These are phyloP conservation scores for Chaetomium strumarium DNA, from an alignment of 2,329 filamentous ascomycete genomes.

Conservation along the genomic window DNA sequence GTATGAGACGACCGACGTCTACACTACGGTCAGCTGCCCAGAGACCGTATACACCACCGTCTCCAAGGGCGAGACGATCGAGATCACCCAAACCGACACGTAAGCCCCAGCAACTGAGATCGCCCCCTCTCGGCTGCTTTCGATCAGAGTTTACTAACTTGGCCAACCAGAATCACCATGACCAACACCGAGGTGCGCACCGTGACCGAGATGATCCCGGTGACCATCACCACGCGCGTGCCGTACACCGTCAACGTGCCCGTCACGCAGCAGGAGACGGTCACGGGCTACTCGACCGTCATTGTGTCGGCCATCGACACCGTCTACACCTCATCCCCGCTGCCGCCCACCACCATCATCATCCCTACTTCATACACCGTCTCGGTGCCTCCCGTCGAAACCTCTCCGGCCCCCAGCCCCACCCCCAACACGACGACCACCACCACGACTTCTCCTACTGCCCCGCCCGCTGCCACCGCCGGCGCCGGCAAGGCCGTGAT, in stretches of 20 bases:
- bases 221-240: slow-evolving; percentile 35
- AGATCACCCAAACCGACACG: slow-evolving; percentile 39
- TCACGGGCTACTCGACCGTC: slow-evolving; percentile 33
- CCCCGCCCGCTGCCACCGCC: slow-evolving; percentile 28
- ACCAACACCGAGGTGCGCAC: slow-evolving; percentile 33
- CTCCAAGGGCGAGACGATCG: slow-evolving; percentile 35
- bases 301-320: slow-evolving; percentile 30
- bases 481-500: slow-evolving; percentile 21
- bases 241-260: slow-evolving; percentile 38
- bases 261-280: slow-evolving; percentile 28
- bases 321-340: slow-evolving; percentile 23
- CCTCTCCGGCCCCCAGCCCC: slow-evolving; percentile 20
- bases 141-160: not conserved
- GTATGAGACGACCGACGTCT: slow-evolving; percentile 33
- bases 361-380: slow-evolving; percentile 30
- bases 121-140: not conserved
- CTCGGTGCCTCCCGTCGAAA: slow-evolving; percentile 21
- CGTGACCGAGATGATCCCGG: slow-evolving; percentile 36
- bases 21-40: slow-evolving; percentile 34
- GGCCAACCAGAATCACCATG: slow-evolving; percentile 30
- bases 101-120: slow-evolving; percentile 9
- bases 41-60: slow-evolving; percentile 40
- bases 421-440: slow-evolving; percentile 18
- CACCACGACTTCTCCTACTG: slow-evolving; percentile 10
- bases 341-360: slow-evolving; percentile 27